These are phyloP conservation scores for Globisporangium cylindrosporum DNA, from an alignment of 352 stramenopile species.

Conservation along the genomic window DNA sequence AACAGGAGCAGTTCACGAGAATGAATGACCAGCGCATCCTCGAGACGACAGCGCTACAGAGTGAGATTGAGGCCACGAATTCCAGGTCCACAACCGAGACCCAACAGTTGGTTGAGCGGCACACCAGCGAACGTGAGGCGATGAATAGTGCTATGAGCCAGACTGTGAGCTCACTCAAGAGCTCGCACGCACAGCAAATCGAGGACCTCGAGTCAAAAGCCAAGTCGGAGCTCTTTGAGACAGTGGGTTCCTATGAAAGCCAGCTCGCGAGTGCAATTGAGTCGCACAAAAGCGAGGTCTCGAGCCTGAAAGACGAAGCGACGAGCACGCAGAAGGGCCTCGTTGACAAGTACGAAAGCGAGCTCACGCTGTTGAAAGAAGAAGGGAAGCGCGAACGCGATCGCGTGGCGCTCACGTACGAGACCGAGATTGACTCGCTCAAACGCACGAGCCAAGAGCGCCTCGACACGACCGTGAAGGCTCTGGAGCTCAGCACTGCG, in stretches of 20 bases:
- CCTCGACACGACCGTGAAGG: constrained; percentile 7
- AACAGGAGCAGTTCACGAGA: constrained; percentile 31
- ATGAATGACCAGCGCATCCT: constrained; percentile 20
- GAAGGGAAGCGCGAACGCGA: constrained; percentile 23
- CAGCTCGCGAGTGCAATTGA: constrained; percentile 16
- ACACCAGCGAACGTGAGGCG: constrained; percentile 22
- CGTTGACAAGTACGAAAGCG: constrained; percentile 15
- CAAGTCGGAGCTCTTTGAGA: constrained; percentile 23
- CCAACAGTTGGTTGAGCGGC: constrained; percentile 21
- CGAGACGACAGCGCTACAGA: constrained; percentile 24
- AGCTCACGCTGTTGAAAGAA: constrained; percentile 11
- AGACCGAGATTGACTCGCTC: constrained; percentile 43
- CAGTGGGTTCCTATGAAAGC: constrained; percentile 22
- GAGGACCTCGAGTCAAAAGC: constrained; percentile 18
- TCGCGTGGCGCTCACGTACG: constrained; percentile 32
- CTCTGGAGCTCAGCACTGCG: constrained; percentile 26
- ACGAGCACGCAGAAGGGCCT: constrained; percentile 17
- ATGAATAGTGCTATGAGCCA: constrained; percentile 16
- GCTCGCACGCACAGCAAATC: constrained; percentile 24
- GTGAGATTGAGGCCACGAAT: constrained; percentile 19
- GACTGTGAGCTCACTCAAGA: constrained; percentile 19
- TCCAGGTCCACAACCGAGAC: constrained; percentile 18
- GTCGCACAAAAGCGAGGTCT: constrained; percentile 19
- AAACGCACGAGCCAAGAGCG: constrained; percentile 17
- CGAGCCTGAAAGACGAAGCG: constrained; percentile 13